Percentiles rank a stretch among this genome's conserved stretches.
phyloP scores from a whole-genome alignment of 805 yeast genomes.

The Candida loeiensis region DNA sequence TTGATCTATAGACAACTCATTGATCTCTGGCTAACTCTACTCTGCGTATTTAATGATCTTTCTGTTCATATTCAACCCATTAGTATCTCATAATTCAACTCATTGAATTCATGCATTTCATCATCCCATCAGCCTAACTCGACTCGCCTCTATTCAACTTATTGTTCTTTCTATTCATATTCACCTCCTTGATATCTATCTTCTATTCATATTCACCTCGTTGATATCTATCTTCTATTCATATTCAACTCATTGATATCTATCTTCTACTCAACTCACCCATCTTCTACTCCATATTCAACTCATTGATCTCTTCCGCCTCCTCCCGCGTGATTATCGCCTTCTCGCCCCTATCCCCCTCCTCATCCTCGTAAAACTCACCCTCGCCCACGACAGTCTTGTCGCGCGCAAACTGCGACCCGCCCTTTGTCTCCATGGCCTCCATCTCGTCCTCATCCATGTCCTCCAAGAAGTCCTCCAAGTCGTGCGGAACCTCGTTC shows the following conservation, averaged over 20 bases:
- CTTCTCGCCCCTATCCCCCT: conserved; percentile 17
- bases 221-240: neutral
- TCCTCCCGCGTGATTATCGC: conserved; percentile 9
- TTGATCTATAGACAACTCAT: too few species aligned
- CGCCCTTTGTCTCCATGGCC: conserved; percentile 27
- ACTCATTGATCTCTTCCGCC: conserved; percentile 10
- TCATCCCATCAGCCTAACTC: too few species aligned
- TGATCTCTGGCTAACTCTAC: too few species aligned
- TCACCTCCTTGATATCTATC: neutral
- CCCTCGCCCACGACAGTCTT: conserved; percentile 21
- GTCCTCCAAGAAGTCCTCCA: conserved; percentile 24
- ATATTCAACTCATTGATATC: neutral
- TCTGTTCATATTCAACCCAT: too few species aligned
- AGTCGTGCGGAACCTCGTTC: conserved; percentile 25
- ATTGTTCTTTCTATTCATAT: too few species aligned
- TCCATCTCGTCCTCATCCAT: conserved; percentile 22
- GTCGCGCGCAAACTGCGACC: conserved; percentile 25
- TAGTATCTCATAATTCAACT: too few species aligned
- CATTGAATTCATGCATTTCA: too few species aligned
- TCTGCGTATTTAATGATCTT: too few species aligned
- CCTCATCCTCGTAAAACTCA: conserved; percentile 26
- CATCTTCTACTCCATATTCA: neutral
- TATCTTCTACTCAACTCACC: neutral
- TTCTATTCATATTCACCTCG: too few species aligned
- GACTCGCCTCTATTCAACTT: too few species aligned